Conservation (phyloP, 352 stramenopile species). For the Globisporangium splendens region DNA sequence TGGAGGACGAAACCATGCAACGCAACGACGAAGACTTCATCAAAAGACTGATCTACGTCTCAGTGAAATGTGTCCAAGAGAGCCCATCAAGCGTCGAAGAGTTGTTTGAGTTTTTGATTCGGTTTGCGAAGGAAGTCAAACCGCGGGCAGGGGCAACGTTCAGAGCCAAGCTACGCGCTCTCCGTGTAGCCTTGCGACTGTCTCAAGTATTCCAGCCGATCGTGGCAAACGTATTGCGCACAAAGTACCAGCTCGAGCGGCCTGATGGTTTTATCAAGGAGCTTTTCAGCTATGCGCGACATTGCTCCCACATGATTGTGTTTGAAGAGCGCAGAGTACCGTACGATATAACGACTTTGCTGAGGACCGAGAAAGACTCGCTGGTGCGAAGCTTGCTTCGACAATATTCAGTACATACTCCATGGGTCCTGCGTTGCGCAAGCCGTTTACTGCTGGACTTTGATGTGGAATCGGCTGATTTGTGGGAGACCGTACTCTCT, state of each 20-base stretch:
- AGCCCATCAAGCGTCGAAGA: conserved; percentile 19
- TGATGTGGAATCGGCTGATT: conserved; percentile 26
- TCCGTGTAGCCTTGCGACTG: conserved; percentile 34
- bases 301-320: conserved; percentile 36
- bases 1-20: conserved; percentile 27
- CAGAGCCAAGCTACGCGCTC: conserved; percentile 43
- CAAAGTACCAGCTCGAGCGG: conserved; percentile 18
- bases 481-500: conserved; percentile 48
- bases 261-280: conserved; percentile 28
- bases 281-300: conserved; percentile 25
- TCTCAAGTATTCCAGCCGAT: conserved; percentile 20
- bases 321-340: conserved; percentile 60
- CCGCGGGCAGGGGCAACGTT: conserved; percentile 53
- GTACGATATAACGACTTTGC: conserved; percentile 34
- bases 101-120: conserved; percentile 31
- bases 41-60: conserved; percentile 32
- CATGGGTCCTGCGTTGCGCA: conserved; percentile 36
- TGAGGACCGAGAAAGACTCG: conserved; percentile 42
- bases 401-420: conserved; percentile 20
- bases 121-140: conserved; percentile 38
- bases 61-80: conserved; percentile 14
- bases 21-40: conserved; percentile 29
- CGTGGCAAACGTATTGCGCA: conserved; percentile 18
- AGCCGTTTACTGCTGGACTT: conserved; percentile 55
- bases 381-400: conserved; percentile 43